Percentiles rank a stretch among this genome's conserved stretches.
phyloP scores from a whole-genome alignment of 2,329 filamentous ascomycete genomes.

The Xylariaceae sp. region DNA sequence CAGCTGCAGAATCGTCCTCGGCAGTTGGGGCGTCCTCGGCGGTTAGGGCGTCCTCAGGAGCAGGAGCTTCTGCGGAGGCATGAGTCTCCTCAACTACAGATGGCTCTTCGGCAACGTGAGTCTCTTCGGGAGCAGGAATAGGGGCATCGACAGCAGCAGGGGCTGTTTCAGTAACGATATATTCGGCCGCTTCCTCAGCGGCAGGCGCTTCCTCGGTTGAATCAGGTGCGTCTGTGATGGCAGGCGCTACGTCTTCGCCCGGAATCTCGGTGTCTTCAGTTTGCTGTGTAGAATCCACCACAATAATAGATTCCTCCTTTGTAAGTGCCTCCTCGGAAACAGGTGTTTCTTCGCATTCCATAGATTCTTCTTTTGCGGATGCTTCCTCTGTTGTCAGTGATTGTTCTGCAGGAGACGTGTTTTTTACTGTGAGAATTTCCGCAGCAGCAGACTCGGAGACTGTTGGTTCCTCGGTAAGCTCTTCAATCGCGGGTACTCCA shows the following conservation, averaged over 20 bases:
- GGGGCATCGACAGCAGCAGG: too few species aligned
- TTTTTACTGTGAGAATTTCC: too few species aligned
- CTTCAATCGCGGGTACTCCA: too few species aligned
- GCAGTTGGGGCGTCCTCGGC: neutral
- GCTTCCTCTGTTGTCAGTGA: too few species aligned
- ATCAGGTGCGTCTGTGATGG: neutral
- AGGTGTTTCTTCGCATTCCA: neutral
- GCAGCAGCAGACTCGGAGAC: too few species aligned
- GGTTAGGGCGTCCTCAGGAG: constrained; percentile 1
- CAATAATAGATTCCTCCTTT: neutral
- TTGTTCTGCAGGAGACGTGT: too few species aligned
- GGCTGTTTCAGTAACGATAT: too few species aligned
- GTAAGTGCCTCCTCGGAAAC: neutral
- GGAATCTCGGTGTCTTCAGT: neutral
- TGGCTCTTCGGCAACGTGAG: constrained; percentile 1
- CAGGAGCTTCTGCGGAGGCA: constrained; percentile 1
- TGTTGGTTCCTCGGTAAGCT: too few species aligned
- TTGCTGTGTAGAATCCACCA: constrained; percentile 4
- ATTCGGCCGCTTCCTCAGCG: neutral
- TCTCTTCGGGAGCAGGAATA: neutral
- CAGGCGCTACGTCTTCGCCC: neutral
- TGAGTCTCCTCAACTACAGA: constrained; percentile 1
- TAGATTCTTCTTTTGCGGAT: too few species aligned
- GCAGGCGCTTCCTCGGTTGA: neutral
- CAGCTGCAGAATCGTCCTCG: neutral